These are phyloP conservation scores for Picochlorum sp. DNA, from an alignment of 139 green algal genomes.

Conservation along the genomic window DNA sequence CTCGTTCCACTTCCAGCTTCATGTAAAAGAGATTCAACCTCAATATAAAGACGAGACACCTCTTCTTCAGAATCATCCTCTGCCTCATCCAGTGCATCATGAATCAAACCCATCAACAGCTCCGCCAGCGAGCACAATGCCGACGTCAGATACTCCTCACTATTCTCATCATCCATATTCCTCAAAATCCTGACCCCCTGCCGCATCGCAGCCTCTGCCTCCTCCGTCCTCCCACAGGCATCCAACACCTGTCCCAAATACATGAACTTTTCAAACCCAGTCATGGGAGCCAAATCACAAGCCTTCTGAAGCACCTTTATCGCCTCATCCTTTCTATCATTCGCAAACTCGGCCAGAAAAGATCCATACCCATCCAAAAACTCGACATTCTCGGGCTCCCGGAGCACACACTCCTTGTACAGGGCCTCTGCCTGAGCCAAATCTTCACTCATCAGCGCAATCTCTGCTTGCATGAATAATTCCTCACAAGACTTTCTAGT, in stretches of 20 bases:
- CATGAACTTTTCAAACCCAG: constrained; percentile 80
- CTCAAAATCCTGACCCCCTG: constrained; percentile 39
- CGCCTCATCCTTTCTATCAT: constrained; percentile 44
- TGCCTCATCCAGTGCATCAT: constrained; percentile 19
- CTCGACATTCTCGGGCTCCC: constrained; percentile 42
- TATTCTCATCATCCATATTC: neutral
- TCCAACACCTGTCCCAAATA: constrained; percentile 70
- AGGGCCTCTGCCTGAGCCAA: neutral
- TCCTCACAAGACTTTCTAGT: constrained; percentile 19
- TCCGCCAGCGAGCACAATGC: constrained; percentile 60
- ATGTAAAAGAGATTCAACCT: constrained; percentile 45
- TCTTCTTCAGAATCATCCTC: constrained; percentile 5
- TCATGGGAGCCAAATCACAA: constrained; percentile 46
- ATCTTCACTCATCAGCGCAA: constrained; percentile 19
- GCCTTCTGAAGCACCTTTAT: constrained; percentile 43
- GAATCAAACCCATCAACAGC: constrained; percentile 33
- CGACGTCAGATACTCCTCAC: constrained; percentile 18
- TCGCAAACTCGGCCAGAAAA: constrained; percentile 49
- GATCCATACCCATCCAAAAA: constrained; percentile 50
- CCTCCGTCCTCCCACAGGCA: constrained; percentile 3
- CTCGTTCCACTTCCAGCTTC: constrained; percentile 15
- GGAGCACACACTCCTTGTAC: constrained; percentile 15
- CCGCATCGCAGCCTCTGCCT: constrained; percentile 16
- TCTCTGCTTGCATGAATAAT: constrained; percentile 21
- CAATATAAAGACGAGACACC: neutral